Evolutionary conservation across 1,139 yeast genomes (phyloP), one percentile per base, ranked within the genome.

Genomic region (Magnusiomyces ingens): DNA sequence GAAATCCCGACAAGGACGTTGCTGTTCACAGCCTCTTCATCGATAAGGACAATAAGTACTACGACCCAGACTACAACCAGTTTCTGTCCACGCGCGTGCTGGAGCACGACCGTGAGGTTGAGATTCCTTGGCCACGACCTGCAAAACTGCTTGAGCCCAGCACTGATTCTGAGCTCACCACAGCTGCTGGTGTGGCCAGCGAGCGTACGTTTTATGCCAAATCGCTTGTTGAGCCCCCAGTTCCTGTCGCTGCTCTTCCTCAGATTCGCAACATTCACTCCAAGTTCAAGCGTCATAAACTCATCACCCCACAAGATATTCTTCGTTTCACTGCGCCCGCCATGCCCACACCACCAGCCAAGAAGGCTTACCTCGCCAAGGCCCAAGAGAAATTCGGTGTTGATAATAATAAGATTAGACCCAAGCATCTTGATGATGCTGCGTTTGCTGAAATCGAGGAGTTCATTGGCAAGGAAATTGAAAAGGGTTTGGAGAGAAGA

Each of bases 81-180:
- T 79, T 85, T 76, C 73, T 89, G 73, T 95, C 95, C 21, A 79
- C 79, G 58, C 80, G 98, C 71, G 79, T 81, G 60, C 89, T 91
- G 15, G 80, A 78, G 60, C 77, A 80, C 60, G 90, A 88, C 62
- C 73, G 73, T 38, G 79, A 80, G 45, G 73, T 88, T 55, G 80
- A 81, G 49, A 81, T 91, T 52, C 97, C 98, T 54, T 91, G 96
- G 95, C 98, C 98, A 45, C 78, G 81, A 59, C 95, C 95, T 1
- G 55, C 59, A 5, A 84, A 81, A 40, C 75, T 77, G 8, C 71
- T 74, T n/a, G 78, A 78, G 60, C 86, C 82, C 54, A 88, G 85
- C 51, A 70, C 69, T 13, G 54, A 57, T 8, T 73, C 78, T 2
- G 60, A 53, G 42, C 59, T 63, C 17, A 77, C 81, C 3, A 88